Percentiles rank a stretch among this genome's conserved stretches.
Evolutionary conservation across 2,329 filamentous ascomycete species (phyloP).

Genomic region (Pestalotiopsis sp.): DNA sequence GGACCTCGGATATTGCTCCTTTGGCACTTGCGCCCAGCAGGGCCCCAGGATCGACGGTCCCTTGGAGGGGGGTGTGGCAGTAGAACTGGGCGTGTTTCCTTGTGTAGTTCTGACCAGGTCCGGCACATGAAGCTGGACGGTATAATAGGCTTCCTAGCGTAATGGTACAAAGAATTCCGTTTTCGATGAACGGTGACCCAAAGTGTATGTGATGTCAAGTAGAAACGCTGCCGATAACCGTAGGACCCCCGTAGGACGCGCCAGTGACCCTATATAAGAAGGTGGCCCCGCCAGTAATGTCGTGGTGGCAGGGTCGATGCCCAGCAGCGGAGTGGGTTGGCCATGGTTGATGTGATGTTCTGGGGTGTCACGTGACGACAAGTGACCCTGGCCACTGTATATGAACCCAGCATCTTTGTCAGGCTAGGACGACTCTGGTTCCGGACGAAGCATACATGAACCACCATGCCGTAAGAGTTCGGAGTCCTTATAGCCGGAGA

Average conservation of each 20-base stretch:
- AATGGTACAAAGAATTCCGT: conserved; percentile 5
- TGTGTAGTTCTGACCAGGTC: background rate
- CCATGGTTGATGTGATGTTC: conserved; percentile 20
- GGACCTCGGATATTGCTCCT: conserved; percentile 36
- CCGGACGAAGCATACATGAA: background rate
- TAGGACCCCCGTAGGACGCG: background rate
- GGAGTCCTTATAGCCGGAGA: background rate
- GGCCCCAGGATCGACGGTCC: conserved; percentile 16
- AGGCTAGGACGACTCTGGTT: background rate
- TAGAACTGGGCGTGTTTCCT: conserved; percentile 7
- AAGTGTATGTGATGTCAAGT: no score
- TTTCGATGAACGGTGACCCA: conserved; percentile 8
- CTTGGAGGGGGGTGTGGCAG: conserved; percentile 19
- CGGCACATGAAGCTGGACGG: background rate
- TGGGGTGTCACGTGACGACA: conserved; percentile 32
- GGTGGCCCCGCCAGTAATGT: no score
- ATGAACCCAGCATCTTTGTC: no score
- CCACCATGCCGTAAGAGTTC: background rate
- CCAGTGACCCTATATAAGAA: conserved; percentile 5
- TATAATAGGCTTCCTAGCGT: conserved; percentile 3
- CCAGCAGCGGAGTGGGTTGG: conserved; percentile 20
- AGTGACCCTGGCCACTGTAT: background rate
- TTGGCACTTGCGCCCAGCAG: conserved; percentile 26
- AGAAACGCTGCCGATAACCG: background rate
- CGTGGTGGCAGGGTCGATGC: conserved; percentile 13